Evolutionary conservation across 176 grass and related monocot genomes (phyloP), one percentile per base, ranked within the genome.

Genomic region (Aegilops longissima): DNA sequence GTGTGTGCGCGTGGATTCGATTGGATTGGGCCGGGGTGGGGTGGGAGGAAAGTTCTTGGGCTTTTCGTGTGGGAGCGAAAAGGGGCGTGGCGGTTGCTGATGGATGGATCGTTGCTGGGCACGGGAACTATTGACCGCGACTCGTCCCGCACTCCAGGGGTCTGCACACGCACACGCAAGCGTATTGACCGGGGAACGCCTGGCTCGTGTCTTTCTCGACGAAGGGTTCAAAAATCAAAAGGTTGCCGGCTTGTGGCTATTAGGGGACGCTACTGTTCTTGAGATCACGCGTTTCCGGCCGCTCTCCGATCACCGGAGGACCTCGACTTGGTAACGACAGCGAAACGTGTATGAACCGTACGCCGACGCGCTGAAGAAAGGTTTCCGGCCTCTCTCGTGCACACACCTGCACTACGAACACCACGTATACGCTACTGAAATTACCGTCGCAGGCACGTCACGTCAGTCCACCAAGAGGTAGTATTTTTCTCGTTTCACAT

Each of bases 41-140:
- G 14, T 3, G 63, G 9, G 49, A 54, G 51, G 89, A 90, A 90
- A 90, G 74, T 87, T 90, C 80, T 5, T 87, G 74, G 66, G 80
- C 17, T 61, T 61, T 84, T 68, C 12, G 40, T 27, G 78, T 14
- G 77, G 0, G 36, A 11, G 38, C 7, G 5, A 31, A 67, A 81
- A 30, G 40, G 27, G 79, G 39, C 65, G 80, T 47, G 29, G 70
- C 44, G 69, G 81, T 40, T 59, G 80, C 31, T 20, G 47, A 51
- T 51, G 12, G 77, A 74, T 35, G 4, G 17, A 45, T 12, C 44
- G 3, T 40, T 17, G 52, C 23, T 21, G 82, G 56, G 11, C 2
- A 63, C 35, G 23, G 36, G 33, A 8, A 39, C 12, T 47, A 33
- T 30, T 62, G 40, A 68, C 63, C 24, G 6, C 35, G 31, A 39